A percentile compares a stretch with the other conserved stretches of the same genome.
phyloP scores from a whole-genome alignment of 768 basidiomycete species.

The Naganishia friedmannii region DNA sequence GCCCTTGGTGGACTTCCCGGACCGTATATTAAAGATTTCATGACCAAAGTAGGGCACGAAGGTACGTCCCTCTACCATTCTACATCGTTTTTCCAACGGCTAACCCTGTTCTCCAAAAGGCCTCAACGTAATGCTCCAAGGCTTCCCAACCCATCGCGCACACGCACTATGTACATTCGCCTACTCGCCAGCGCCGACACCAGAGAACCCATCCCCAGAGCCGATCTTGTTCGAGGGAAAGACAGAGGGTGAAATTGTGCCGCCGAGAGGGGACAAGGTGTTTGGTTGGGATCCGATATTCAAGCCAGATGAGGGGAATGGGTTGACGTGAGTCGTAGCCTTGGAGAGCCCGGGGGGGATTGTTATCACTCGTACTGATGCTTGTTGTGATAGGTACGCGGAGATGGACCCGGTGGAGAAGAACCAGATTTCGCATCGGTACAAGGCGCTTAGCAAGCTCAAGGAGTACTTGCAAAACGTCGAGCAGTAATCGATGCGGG shows the following conservation, averaged over 20 bases:
- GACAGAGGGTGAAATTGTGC: slow-evolving; percentile 86
- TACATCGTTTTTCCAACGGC: background rate
- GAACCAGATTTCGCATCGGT: slow-evolving; percentile 67
- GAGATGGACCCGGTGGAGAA: slow-evolving; percentile 67
- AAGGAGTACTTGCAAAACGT: slow-evolving; percentile 48
- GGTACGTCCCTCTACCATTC: slow-evolving; percentile 55
- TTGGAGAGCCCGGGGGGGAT: too few relatives aligned
- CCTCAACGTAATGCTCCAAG: slow-evolving; percentile 75
- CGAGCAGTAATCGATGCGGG: background rate
- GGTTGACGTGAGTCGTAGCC: slow-evolving; percentile 64
- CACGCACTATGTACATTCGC: slow-evolving; percentile 95
- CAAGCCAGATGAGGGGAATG: slow-evolving; percentile 66
- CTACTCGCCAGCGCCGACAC: slow-evolving; percentile 58
- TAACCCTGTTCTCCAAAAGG: slow-evolving; percentile 52
- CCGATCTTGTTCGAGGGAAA: slow-evolving; percentile 81
- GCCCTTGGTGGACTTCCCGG: slow-evolving; percentile 89
- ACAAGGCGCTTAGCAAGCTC: slow-evolving; percentile 67
- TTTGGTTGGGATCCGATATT: slow-evolving; percentile 95
- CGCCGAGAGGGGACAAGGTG: slow-evolving; percentile 67
- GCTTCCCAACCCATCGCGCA: slow-evolving; percentile 73
- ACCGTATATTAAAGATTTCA: slow-evolving; percentile 94
- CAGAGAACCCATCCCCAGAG: slow-evolving; percentile 69
- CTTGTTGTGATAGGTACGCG: slow-evolving; percentile 65
- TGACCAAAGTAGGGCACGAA: slow-evolving; percentile 76
- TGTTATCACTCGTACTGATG: too few relatives aligned